These are phyloP conservation scores for Apiospora marii DNA, from an alignment of 2,329 filamentous ascomycete genomes.

Conservation along the genomic window DNA sequence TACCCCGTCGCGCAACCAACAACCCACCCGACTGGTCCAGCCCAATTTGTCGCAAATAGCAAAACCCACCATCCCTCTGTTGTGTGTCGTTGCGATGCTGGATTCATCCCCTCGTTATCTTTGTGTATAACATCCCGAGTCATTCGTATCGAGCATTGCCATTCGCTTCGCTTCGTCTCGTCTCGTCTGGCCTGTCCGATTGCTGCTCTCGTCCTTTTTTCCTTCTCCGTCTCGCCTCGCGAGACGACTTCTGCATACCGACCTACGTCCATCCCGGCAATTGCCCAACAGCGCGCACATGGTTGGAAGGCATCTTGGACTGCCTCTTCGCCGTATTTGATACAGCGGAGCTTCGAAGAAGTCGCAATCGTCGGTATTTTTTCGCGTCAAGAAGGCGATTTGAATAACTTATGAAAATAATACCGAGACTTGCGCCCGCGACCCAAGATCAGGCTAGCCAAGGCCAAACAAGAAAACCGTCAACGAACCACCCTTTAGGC, in stretches of 20 bases:
- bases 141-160: conserved; percentile 23
- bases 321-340: not conserved
- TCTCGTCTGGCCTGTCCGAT: conserved; percentile 6
- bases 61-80: conserved; percentile 19
- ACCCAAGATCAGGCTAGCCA: conserved; percentile 5
- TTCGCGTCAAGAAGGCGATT: not conserved
- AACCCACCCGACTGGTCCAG: conserved; percentile 5
- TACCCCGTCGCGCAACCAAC: conserved; percentile 17
- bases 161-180: conserved; percentile 16
- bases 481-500: conserved; percentile 1
- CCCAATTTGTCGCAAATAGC: conserved; percentile 21
- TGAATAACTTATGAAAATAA: not conserved
- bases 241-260: not conserved
- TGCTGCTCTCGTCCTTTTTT: not conserved
- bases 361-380: not conserved
- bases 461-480: conserved; percentile 6
- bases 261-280: conserved; percentile 13
- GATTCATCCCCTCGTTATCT: conserved; percentile 26
- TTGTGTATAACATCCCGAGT: conserved; percentile 22
- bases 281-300: conserved; percentile 4
- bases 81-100: conserved; percentile 26
- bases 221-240: not conserved
- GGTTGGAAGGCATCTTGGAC: not conserved
- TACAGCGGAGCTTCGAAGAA: not conserved
- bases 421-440: conserved; percentile 11